Evolutionary conservation across 202 grass and related monocot species (phyloP).

Genomic region (Bolboschoenoplectus hybrid): DNA sequence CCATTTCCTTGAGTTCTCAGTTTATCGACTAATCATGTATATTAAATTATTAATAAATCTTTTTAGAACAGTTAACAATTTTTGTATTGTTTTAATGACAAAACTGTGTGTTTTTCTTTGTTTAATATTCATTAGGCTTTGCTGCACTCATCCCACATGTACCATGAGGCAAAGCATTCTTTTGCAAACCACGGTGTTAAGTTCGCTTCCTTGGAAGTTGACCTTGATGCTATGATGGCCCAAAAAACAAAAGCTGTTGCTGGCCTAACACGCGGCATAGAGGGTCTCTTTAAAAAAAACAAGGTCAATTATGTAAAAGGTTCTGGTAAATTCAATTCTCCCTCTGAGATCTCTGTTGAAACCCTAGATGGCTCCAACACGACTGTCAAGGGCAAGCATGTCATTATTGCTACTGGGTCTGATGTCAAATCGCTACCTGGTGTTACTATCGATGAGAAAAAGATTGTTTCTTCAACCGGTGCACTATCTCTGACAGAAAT

Average conservation of each 20-base stretch:
- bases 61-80: not conserved
- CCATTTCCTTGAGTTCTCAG: not conserved
- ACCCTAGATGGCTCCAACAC: constrained; percentile 73
- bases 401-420: constrained; percentile 95
- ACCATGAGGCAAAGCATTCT: constrained; percentile 85
- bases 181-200: constrained; percentile 93
- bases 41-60: not conserved
- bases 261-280: constrained; percentile 89
- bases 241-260: constrained; percentile 96
- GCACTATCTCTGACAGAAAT: constrained; percentile 74
- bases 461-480: constrained; percentile 98
- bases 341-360: constrained; percentile 98
- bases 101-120: constrained; percentile 29
- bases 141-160: constrained; percentile 98
- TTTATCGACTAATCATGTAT: constrained; percentile 1
- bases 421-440: constrained; percentile 94
- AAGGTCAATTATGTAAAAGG: constrained; percentile 97
- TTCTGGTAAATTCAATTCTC: constrained; percentile 71
- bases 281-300: constrained; percentile 99
- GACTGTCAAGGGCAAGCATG: constrained; percentile 85
- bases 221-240: constrained; percentile 91
- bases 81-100: not conserved
- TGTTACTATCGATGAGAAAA: constrained; percentile 93
- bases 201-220: constrained; percentile 79
- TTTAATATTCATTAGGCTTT: constrained; percentile 59